Evolutionary conservation across 2,329 filamentous ascomycete species (phyloP).

Genomic region (Pseudogymnoascus sp.): DNA sequence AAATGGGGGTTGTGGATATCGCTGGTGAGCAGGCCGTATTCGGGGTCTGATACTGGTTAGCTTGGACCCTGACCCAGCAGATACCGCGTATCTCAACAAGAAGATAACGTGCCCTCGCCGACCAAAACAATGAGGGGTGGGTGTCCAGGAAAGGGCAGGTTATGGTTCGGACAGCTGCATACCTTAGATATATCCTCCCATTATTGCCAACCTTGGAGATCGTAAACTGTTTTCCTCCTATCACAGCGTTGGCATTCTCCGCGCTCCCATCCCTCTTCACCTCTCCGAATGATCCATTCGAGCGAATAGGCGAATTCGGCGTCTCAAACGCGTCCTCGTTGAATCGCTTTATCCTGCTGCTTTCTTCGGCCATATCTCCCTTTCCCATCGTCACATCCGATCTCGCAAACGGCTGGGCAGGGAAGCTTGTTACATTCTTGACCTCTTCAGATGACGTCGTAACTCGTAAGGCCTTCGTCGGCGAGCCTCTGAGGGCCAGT

Average conservation of each 20-base stretch:
- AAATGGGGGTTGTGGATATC: conserved; percentile 54
- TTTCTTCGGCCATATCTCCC: conserved; percentile 14
- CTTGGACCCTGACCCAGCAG: conserved; percentile 6
- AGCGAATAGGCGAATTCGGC: conserved; percentile 15
- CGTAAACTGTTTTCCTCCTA: conserved; percentile 47
- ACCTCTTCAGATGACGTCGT: conserved; percentile 21
- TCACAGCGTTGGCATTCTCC: conserved; percentile 51
- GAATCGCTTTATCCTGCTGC: conserved; percentile 18
- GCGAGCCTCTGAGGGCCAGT: conserved; percentile 26
- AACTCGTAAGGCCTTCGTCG: conserved; percentile 19
- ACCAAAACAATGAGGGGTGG: conserved; percentile 22
- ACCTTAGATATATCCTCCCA: conserved; percentile 76
- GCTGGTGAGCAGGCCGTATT: conserved; percentile 52
- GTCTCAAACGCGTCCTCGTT: conserved; percentile 24
- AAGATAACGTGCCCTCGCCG: conserved; percentile 14
- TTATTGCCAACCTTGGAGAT: conserved; percentile 79
- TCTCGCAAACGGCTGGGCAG: conserved; percentile 19
- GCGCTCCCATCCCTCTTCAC: conserved; percentile 50
- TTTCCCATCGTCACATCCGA: conserved; percentile 12
- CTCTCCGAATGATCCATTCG: conserved; percentile 32
- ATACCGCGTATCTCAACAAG: conserved; percentile 13
- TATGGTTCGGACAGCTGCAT: conserved; percentile 17
- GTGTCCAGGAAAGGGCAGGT: conserved; percentile 16
- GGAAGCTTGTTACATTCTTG: conserved; percentile 20
- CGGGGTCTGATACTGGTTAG: conserved; percentile 43